phyloP scores from a whole-genome alignment of 2,329 filamentous ascomycete species.

The Arthrobotrys sinensis region DNA sequence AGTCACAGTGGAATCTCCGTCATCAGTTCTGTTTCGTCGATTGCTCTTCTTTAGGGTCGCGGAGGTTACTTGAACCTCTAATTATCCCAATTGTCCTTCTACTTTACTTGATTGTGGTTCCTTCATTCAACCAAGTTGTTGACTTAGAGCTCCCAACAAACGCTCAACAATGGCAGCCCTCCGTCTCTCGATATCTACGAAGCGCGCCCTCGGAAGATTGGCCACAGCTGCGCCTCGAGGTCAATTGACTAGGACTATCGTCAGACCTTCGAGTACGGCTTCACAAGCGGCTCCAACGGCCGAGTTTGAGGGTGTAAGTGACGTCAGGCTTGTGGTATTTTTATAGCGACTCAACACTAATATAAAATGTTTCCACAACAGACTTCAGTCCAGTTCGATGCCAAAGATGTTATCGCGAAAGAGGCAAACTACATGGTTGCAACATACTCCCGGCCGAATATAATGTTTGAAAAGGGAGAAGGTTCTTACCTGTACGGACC shows the following conservation, averaged over 20 bases:
- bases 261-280: slow-evolving; percentile 37
- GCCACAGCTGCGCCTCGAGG: slow-evolving; percentile 22
- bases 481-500: slow-evolving; percentile 78
- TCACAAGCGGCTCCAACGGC: slow-evolving; percentile 27
- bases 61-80: slow-evolving; percentile 43
- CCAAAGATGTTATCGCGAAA: slow-evolving; percentile 51
- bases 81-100: neutral
- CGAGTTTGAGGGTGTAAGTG: slow-evolving; percentile 43
- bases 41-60: slow-evolving; percentile 51
- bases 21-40: slow-evolving; percentile 39
- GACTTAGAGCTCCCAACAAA: neutral
- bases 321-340: neutral
- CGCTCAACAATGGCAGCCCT: slow-evolving; percentile 33
- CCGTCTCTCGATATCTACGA: slow-evolving; percentile 36
- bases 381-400: slow-evolving; percentile 29
- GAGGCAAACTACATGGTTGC: slow-evolving; percentile 91
- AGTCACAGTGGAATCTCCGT: slow-evolving; percentile 41
- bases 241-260: slow-evolving; percentile 26
- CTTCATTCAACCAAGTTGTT: slow-evolving; percentile 10
- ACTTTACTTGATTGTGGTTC: neutral
- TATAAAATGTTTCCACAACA: neutral
- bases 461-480: slow-evolving; percentile 89
- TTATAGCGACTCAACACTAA: slow-evolving; percentile 12
- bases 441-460: slow-evolving; percentile 90
- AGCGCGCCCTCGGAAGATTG: slow-evolving; percentile 44